A percentile compares a stretch with the other conserved stretches of the same genome.
Evolutionary conservation across 169 alveolate genomes (phyloP).

Genomic region (Plasmodium fragile): DNA sequence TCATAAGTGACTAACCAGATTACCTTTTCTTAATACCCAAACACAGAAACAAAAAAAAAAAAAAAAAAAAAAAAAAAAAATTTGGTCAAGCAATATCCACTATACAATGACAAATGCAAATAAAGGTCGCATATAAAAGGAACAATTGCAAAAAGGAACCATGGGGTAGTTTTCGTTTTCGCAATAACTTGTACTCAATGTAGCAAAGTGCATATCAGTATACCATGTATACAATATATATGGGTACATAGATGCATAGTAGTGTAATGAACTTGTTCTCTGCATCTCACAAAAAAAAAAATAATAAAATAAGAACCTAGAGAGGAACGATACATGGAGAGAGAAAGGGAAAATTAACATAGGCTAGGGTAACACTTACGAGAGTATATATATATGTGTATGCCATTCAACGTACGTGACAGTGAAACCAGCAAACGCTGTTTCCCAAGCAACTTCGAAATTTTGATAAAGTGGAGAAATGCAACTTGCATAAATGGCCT

Average conservation of each 20-base stretch:
- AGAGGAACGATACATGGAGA: not conserved
- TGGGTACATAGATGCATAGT: not conserved
- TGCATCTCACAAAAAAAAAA: not conserved
- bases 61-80: not conserved
- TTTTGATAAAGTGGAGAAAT: not conserved
- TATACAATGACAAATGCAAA: not conserved
- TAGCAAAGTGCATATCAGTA: not conserved
- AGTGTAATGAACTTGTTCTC: no score
- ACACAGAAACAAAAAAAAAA: not conserved
- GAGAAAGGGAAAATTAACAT: not conserved
- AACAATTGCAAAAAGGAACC: not conserved
- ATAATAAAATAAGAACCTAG: not conserved
- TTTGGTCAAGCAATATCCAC: not conserved
- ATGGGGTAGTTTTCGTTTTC: not conserved
- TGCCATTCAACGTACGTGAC: not conserved
- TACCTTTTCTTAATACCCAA: not conserved
- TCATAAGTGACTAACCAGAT: not conserved
- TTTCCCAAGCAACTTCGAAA: not conserved
- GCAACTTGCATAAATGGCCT: not conserved
- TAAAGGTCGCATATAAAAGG: not conserved
- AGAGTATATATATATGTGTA: not conserved
- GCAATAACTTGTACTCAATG: not conserved
- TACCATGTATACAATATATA: not conserved
- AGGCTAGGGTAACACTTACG: not conserved
- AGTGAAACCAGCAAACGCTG: not conserved